phyloP scores from a whole-genome alignment of 129 eudicot genomes.

The Lonicera japonica region DNA sequence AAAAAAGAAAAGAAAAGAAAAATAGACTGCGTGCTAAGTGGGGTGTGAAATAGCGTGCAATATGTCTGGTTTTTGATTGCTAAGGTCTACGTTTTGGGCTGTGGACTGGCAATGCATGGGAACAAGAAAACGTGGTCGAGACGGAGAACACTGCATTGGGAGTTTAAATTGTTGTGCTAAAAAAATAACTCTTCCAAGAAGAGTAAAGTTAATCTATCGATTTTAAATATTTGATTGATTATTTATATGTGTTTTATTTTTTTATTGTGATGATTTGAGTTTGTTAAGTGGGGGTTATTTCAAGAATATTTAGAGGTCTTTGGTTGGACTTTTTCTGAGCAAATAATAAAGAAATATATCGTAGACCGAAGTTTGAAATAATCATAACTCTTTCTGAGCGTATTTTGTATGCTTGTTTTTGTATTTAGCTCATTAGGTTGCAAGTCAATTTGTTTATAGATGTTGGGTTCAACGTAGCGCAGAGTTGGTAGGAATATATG shows the following conservation, averaged over 20 bases:
- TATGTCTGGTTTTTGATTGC: constrained; percentile 23
- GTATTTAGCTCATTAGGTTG: constrained; percentile 14
- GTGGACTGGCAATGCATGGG: constrained; percentile 46
- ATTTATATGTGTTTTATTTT: constrained; percentile 14
- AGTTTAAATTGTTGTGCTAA: constrained; percentile 11
- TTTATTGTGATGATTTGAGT: background rate
- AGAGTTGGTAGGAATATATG: constrained; percentile 46
- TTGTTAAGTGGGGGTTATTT: background rate
- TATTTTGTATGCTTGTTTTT: constrained; percentile 24
- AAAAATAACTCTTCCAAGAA: background rate
- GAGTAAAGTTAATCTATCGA: background rate
- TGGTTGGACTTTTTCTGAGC: background rate
- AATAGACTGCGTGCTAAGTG: constrained; percentile 69
- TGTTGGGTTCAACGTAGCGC: constrained; percentile 29
- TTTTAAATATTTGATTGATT: constrained; percentile 5
- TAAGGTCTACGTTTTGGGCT: constrained; percentile 15
- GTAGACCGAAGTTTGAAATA: constrained; percentile 13
- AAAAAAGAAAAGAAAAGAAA: constrained; percentile 19
- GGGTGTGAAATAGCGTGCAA: constrained; percentile 47
- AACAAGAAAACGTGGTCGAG: constrained; percentile 77
- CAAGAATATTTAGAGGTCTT: constrained; percentile 1
- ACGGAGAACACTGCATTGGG: constrained; percentile 75
- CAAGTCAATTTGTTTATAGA: background rate
- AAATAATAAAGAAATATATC: constrained; percentile 1
- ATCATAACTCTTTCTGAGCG: background rate